These are phyloP conservation scores for Zopfia rhizophila DNA, from an alignment of 2,329 filamentous ascomycete species.

Conservation along the genomic window DNA sequence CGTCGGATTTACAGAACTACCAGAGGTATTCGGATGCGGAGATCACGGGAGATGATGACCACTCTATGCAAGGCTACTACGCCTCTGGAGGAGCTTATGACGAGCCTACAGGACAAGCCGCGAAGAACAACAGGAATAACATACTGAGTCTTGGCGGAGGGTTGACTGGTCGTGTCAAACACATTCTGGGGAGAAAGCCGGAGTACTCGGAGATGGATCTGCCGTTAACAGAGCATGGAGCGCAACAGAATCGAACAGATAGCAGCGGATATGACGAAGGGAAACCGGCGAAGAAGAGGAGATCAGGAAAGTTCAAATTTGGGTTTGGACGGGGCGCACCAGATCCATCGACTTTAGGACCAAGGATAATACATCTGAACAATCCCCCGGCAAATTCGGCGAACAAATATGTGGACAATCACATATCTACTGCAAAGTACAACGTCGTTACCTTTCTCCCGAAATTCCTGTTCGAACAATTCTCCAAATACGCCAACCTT, in stretches of 20 bases:
- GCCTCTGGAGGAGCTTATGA: conserved; percentile 72
- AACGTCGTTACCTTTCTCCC: conserved; percentile 92
- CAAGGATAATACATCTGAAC: conserved; percentile 93
- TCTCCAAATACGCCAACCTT: conserved; percentile 98
- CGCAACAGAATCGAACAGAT: conserved; percentile 55
- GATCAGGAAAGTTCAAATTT: conserved; percentile 81
- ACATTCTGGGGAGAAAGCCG: conserved; percentile 84
- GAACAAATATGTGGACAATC: conserved; percentile 95
- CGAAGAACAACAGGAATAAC: conserved; percentile 84
- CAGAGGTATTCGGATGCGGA: conserved; percentile 91
- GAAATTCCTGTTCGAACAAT: conserved; percentile 98
- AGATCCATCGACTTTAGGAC: conserved; percentile 90
- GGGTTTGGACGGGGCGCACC: conserved; percentile 85
- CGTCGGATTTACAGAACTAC: conserved; percentile 86
- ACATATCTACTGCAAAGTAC: conserved; percentile 98
- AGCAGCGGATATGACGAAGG: conserved; percentile 50
- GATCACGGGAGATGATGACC: conserved; percentile 80
- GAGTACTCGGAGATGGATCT: conserved; percentile 98
- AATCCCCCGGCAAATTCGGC: conserved; percentile 90
- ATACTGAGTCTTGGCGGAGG: conserved; percentile 88
- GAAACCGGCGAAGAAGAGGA: conserved; percentile 54
- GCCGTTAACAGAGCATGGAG: conserved; percentile 83
- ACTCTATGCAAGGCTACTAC: conserved; percentile 80
- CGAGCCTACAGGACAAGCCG: conserved; percentile 61
- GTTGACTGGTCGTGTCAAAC: conserved; percentile 86